These are phyloP conservation scores for Annulohypoxylon moriforme DNA, from an alignment of 495 filamentous ascomycete genomes.

Conservation along the genomic window DNA sequence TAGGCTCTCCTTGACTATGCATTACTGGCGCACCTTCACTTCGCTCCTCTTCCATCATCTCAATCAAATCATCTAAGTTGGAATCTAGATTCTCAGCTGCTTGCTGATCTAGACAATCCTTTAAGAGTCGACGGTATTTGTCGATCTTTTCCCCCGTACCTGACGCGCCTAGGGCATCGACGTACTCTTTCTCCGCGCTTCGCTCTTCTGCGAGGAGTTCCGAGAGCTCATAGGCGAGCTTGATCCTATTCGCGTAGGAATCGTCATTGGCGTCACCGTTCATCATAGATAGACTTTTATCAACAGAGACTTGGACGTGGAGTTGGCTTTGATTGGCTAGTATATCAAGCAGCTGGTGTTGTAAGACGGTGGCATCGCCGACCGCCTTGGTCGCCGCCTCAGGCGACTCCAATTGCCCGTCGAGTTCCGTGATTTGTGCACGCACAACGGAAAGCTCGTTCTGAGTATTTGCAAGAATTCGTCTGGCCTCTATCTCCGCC, in stretches of 20 bases:
- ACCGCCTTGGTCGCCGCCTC: conserved; percentile 56
- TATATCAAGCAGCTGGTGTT: conserved; percentile 53
- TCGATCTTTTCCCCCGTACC: conserved; percentile 62
- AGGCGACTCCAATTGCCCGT: conserved; percentile 55
- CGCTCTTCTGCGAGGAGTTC: conserved; percentile 54
- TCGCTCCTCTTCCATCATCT: conserved; percentile 64
- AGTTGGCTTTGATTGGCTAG: conserved; percentile 57
- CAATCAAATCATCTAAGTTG: conserved; percentile 61
- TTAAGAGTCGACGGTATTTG: conserved; percentile 59
- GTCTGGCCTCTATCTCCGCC: conserved; percentile 66
- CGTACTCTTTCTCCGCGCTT: conserved; percentile 57
- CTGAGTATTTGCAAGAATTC: conserved; percentile 64
- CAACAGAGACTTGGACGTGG: conserved; percentile 51
- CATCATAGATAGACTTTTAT: conserved; percentile 48
- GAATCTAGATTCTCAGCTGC: conserved; percentile 59
- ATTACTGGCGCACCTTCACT: conserved; percentile 34
- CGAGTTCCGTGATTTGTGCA: conserved; percentile 61
- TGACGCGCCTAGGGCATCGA: conserved; percentile 57
- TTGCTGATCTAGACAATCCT: conserved; percentile 57
- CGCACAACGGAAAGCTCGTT: conserved; percentile 64
- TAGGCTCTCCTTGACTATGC: conserved; percentile 41
- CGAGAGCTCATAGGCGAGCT: conserved; percentile 54
- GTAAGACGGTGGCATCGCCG: conserved; percentile 48
- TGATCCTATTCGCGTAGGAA: conserved; percentile 51
- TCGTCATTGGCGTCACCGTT: conserved; percentile 50